phyloP scores from a whole-genome alignment of 306 rosid species.

The Fragaria ananassa region DNA sequence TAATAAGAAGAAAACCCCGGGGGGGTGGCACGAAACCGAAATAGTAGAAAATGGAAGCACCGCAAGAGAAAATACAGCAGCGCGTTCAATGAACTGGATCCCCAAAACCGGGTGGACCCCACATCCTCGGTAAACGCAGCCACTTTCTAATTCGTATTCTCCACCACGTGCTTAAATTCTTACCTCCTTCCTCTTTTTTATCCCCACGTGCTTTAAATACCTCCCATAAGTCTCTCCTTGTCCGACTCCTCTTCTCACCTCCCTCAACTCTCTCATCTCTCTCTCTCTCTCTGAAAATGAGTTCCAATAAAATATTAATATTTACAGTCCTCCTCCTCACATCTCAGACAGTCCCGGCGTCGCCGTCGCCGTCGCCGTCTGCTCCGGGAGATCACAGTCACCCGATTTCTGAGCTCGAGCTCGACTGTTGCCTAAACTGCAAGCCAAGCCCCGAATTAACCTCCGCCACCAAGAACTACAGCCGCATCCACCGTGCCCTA shows the following conservation, averaged over 20 bases:
- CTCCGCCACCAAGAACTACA: constrained; percentile 33
- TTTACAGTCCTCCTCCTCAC: not conserved
- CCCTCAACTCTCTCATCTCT: too few relatives aligned
- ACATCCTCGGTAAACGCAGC: not conserved
- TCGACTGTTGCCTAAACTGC: constrained; percentile 20
- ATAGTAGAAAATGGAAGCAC: not conserved
- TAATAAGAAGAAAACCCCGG: not conserved
- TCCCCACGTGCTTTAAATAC: constrained; percentile 20
- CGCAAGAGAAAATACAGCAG: not conserved
- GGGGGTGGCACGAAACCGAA: not conserved
- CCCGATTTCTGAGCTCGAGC: constrained; percentile 25
- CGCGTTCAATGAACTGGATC: not conserved
- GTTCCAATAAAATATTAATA: constrained; percentile 5
- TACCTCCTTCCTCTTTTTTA: not conserved
- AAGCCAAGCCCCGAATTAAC: constrained; percentile 1
- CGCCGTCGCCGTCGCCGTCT: not conserved
- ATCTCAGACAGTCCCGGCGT: not conserved
- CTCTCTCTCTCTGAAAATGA: constrained; percentile 26
- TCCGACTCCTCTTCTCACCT: not conserved
- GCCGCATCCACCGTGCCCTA: constrained; percentile 13
- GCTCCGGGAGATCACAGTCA: constrained; percentile 22
- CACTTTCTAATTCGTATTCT: not conserved
- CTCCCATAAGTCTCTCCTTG: not conserved
- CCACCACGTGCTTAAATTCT: constrained; percentile 37
- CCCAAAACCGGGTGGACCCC: not conserved